These are phyloP conservation scores for Rhizophagus sp. DNA, from an alignment of 192 early-diverging fungal genomes.

Conservation along the genomic window DNA sequence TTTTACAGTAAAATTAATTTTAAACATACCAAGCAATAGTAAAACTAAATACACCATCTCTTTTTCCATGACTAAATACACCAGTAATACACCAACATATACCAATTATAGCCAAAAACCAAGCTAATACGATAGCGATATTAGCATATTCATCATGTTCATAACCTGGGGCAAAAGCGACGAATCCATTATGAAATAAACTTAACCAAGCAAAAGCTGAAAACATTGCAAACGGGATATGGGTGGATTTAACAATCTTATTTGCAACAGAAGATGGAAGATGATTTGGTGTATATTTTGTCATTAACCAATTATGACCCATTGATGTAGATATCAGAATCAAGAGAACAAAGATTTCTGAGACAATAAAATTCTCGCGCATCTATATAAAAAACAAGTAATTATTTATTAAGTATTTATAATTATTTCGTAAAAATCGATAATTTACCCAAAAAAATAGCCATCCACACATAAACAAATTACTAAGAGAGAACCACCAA, in stretches of 20 bases:
- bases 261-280: neutral
- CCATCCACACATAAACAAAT: neutral
- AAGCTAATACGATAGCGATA: neutral
- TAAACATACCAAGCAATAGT: constrained; percentile 25
- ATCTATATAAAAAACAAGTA: neutral
- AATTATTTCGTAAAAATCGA: neutral
- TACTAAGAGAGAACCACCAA: constrained; percentile 14
- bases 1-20: neutral
- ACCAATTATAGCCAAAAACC: constrained; percentile 2
- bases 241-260: neutral
- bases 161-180: constrained; percentile 8
- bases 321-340: neutral
- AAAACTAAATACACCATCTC: constrained; percentile 23
- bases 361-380: neutral
- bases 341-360: neutral
- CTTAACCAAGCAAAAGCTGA: neutral
- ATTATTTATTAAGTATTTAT: neutral
- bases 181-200: constrained; percentile 18
- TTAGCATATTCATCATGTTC: neutral
- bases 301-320: neutral
- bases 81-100: constrained; percentile 10
- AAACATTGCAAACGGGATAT: constrained; percentile 29
- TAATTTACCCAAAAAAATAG: constrained; percentile 14
- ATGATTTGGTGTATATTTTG: neutral
- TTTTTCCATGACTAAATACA: neutral